Evolutionary conservation across 352 stramenopile genomes (phyloP).

Genomic region (Phytophthora ramorum): DNA sequence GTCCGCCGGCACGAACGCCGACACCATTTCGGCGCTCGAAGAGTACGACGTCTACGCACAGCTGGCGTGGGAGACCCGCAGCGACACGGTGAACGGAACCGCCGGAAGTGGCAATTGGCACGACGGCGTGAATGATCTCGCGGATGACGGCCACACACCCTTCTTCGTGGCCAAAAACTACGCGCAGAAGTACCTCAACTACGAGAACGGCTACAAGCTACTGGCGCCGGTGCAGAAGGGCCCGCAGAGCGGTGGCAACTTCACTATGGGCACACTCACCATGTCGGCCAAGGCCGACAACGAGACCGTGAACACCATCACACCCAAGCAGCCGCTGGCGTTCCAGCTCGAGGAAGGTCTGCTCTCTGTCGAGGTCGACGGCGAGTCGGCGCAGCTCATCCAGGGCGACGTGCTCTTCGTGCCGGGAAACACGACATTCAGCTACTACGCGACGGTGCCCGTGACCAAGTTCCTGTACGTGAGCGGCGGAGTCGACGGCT

Average conservation of each 20-base stretch:
- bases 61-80: conserved; percentile 46
- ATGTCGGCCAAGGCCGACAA: conserved; percentile 55
- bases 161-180: conserved; percentile 70
- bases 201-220: conserved; percentile 58
- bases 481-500: conserved; percentile 51
- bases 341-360: conserved; percentile 62
- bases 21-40: conserved; percentile 50
- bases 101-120: conserved; percentile 59
- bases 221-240: conserved; percentile 57
- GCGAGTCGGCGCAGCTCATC: conserved; percentile 50
- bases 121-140: conserved; percentile 55
- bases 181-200: conserved; percentile 65
- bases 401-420: conserved; percentile 61
- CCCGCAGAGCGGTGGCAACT: conserved; percentile 57
- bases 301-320: conserved; percentile 46
- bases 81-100: conserved; percentile 49
- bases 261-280: conserved; percentile 64
- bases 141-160: conserved; percentile 46
- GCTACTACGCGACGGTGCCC: conserved; percentile 55
- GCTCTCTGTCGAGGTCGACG: conserved; percentile 46
- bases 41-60: conserved; percentile 59
- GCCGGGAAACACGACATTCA: conserved; percentile 49
- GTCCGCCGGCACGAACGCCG: conserved; percentile 37
- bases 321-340: conserved; percentile 51
- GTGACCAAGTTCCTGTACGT: conserved; percentile 71